Evolutionary conservation across 805 yeast species (phyloP), one percentile per base, ranked within the genome.

Genomic region (Candida rishiriensis): DNA sequence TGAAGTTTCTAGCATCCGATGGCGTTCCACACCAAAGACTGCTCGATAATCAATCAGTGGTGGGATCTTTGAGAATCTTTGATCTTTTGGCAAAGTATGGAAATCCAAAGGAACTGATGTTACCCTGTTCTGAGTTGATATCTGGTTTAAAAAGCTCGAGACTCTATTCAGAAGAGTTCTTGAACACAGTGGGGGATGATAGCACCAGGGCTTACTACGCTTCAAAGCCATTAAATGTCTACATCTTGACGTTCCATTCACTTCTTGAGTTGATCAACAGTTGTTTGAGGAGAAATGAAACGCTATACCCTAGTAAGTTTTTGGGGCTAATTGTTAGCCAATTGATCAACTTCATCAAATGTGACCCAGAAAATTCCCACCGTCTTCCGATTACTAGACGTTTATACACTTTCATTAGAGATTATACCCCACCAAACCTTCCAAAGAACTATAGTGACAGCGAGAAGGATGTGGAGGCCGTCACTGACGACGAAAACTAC

Each of bases 281-380:
- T 36, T 76, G 81, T 35, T 59, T 86, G 54, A 76, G 74, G 50
- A 68, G 82, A 46, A 82, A 88, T 48, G 68, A 71, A 33, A 85
- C 95, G 0, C 60, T 78, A 15, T 81, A 83, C 56, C 97, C 97
- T 8, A 85, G 96, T 0, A 78, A 85, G 49, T 89, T 86, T 56
- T 66, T 90, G 38, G 73, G 84, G 1, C 83, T 87, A 76, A 78
- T 83, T 0, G 74, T 81, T 0, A 60, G 84, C 1, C 71, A 88
- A 0, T 60, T 82, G 32, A 64, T 83, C 41, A 79, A 79, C 39
- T 72, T 78, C 30, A 59, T 79, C 13, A 68, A 72, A 30, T 49
- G 60, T 9, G 78, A 79, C 49, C 57, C 65, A 6, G 64, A 63
- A 48, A 29, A 51, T 60, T 29, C 54, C 42, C 31, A 55, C 51